A percentile compares a stretch with the other conserved stretches of the same genome.
phyloP scores from a whole-genome alignment of 2,329 filamentous ascomycete genomes.

The Ophidiomyces ophidiicola region DNA sequence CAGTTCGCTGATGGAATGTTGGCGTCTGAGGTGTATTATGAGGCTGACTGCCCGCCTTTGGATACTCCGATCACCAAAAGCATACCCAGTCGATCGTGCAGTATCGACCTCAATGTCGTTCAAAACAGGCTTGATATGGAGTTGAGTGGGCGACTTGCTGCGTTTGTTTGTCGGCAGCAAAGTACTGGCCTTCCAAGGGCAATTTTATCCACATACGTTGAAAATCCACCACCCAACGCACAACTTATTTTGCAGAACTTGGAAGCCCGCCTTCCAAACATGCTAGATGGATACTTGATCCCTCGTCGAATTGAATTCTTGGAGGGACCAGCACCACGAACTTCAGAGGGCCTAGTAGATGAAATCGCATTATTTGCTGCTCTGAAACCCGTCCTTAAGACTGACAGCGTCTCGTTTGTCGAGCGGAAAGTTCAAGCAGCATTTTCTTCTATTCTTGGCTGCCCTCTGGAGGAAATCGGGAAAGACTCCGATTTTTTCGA shows the following conservation, averaged over 20 bases:
- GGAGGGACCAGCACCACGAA: not conserved
- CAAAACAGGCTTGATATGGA: not conserved
- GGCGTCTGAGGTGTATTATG: constrained; percentile 1
- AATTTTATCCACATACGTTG: not conserved
- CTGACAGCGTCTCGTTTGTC: not conserved
- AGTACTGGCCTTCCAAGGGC: not conserved
- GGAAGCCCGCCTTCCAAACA: not conserved
- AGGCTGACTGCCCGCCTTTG: not conserved
- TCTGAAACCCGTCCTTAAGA: not conserved
- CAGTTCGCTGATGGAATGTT: not conserved
- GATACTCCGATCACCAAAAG: not conserved
- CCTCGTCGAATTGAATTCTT: not conserved
- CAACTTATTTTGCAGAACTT: not conserved
- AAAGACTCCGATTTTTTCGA: constrained; percentile 1
- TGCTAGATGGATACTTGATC: constrained; percentile 2
- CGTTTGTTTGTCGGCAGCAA: not conserved
- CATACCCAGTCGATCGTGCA: not conserved
- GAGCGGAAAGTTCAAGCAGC: not conserved
- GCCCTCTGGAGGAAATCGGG: not conserved
- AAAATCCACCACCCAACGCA: not conserved
- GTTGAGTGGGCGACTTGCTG: not conserved
- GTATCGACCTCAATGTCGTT: not conserved
- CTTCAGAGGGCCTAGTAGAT: not conserved
- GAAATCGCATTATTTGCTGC: not conserved
- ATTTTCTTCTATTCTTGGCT: not conserved